Evolutionary conservation across 1,284 basidiomycete species (phyloP).

Genomic region (Cryptococcus floricola): DNA sequence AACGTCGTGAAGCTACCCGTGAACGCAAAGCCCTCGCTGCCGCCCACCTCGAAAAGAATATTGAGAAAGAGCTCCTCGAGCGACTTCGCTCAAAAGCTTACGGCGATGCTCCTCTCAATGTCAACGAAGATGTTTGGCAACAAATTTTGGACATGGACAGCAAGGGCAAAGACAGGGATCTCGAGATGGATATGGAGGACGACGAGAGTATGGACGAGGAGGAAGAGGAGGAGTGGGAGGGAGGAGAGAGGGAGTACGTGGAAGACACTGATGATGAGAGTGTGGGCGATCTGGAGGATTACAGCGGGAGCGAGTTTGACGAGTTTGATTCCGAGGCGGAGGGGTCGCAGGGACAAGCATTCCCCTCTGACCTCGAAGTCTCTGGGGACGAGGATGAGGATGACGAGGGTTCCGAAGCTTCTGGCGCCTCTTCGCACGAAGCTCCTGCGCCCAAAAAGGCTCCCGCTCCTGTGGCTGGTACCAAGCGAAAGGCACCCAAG

Average conservation of each 20-base stretch:
- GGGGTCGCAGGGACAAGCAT: conserved; percentile 39
- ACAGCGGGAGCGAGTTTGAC: conserved; percentile 46
- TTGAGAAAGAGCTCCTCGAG: conserved; percentile 93
- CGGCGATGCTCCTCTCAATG: conserved; percentile 94
- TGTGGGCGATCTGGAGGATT: conserved; percentile 60
- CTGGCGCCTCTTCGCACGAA: conserved; percentile 44
- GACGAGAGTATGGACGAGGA: conserved; percentile 59
- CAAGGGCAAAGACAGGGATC: conserved; percentile 54
- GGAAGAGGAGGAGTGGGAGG: conserved; percentile 52
- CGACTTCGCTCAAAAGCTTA: conserved; percentile 95
- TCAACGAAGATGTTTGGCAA: conserved; percentile 96
- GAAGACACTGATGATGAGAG: conserved; percentile 59
- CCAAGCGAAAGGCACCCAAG: conserved; percentile 51
- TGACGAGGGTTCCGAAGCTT: conserved; percentile 36
- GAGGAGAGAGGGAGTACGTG: conserved; percentile 68
- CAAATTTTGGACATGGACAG: conserved; percentile 75
- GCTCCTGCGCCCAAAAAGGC: conserved; percentile 9
- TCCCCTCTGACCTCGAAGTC: conserved; percentile 47
- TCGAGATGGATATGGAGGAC: conserved; percentile 55
- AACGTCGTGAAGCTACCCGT: conserved; percentile 85
- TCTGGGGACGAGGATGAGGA: conserved; percentile 51
- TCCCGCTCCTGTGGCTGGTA: conserved; percentile 24
- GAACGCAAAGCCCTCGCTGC: conserved; percentile 95
- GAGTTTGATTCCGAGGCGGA: conserved; percentile 46
- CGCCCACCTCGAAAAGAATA: conserved; percentile 87